A percentile compares a stretch with the other conserved stretches of the same genome.
Conservation (phyloP, 371 early-diverging fungal genomes). For the Capillidium rhysosporum region DNA sequence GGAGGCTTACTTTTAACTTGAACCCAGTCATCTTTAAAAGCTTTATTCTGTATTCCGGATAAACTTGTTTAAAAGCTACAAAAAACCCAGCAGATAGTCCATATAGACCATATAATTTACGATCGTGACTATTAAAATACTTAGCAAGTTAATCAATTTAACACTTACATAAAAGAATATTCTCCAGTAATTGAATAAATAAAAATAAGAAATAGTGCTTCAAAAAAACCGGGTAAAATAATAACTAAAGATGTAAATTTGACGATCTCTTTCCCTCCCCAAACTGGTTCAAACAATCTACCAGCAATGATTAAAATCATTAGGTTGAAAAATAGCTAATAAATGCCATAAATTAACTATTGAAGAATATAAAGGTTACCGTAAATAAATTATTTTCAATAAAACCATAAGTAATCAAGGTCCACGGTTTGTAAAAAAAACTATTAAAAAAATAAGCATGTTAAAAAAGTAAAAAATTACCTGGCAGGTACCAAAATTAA, state of each 20-base stretch:
- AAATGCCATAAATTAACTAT: background rate
- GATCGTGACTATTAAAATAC: background rate
- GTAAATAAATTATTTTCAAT: background rate
- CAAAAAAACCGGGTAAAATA: conserved; percentile 28
- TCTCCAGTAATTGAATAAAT: background rate
- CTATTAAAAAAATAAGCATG: background rate
- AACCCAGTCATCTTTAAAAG: conserved; percentile 16
- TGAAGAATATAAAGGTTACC: background rate
- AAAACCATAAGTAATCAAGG: background rate
- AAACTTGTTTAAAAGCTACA: conserved; percentile 7
- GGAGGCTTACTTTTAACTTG: conserved; percentile 7
- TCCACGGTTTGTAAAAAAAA: conserved; percentile 4
- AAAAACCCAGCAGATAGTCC: conserved; percentile 12
- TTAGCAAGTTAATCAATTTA: background rate
- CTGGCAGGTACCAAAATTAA: background rate
- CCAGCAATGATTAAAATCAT: conserved; percentile 22
- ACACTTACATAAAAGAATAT: background rate
- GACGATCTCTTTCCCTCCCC: conserved; percentile 49
- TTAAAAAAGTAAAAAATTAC: background rate
- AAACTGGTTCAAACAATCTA: conserved; percentile 52
- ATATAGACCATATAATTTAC: background rate
- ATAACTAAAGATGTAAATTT: conserved; percentile 34
- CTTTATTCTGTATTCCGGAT: conserved; percentile 7
- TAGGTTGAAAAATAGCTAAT: conserved; percentile 14
- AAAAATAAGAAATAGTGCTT: conserved; percentile 21